These are phyloP conservation scores for Blastomyces emzantsi DNA, from an alignment of 2,329 filamentous ascomycete genomes.

Conservation along the genomic window DNA sequence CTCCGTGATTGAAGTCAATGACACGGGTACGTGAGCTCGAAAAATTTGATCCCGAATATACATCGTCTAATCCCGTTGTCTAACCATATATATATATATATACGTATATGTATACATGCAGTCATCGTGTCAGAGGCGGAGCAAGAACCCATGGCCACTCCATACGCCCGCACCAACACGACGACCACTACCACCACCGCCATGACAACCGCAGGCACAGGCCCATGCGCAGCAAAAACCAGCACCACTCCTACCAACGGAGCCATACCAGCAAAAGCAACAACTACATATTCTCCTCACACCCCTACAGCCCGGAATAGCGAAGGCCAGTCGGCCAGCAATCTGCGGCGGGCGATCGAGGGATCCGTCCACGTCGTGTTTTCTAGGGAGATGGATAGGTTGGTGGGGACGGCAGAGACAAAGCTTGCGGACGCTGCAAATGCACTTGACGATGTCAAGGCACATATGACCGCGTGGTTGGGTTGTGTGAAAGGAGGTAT, in stretches of 20 bases:
- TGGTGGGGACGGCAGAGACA: constrained; percentile 48
- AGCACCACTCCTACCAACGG: not conserved
- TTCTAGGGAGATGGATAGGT: constrained; percentile 48
- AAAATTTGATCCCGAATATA: not conserved
- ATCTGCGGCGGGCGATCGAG: constrained; percentile 19
- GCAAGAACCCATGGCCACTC: not conserved
- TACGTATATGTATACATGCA: not conserved
- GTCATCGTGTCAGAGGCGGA: not conserved
- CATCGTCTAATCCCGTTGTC: not conserved
- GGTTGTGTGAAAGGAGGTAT: not conserved
- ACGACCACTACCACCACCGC: not conserved
- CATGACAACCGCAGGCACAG: not conserved
- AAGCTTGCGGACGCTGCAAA: constrained; percentile 43
- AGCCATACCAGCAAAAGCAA: not conserved
- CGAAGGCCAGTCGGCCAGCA: constrained; percentile 10
- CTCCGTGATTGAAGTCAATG: constrained; percentile 7
- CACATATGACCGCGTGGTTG: constrained; percentile 19
- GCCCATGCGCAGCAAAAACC: not conserved
- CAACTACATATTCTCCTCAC: not conserved
- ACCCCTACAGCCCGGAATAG: not conserved
- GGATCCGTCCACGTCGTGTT: constrained; percentile 43
- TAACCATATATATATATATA: not conserved
- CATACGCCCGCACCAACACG: not conserved
- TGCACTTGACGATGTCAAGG: constrained; percentile 18
- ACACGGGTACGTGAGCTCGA: not conserved